Percentiles rank a stretch among this genome's conserved stretches.
Evolutionary conservation across 2,329 filamentous ascomycete species (phyloP).

Genomic region (Phymatotrichopsis omnivora): DNA sequence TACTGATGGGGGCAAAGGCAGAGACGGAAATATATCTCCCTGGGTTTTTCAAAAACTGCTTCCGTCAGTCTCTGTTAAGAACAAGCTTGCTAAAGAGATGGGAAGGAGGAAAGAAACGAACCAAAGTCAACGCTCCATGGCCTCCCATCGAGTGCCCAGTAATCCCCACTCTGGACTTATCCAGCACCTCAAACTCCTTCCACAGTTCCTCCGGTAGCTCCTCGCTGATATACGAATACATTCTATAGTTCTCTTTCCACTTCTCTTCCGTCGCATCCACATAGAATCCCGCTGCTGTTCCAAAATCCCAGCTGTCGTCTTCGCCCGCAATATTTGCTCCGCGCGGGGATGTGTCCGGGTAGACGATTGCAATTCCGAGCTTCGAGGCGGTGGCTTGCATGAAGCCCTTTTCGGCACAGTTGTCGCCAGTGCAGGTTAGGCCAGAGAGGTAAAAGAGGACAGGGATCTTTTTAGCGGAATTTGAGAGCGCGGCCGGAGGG

Average conservation of each 20-base stretch:
- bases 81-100: not conserved
- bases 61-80: not conserved
- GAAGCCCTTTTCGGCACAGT: slow-evolving; percentile 74
- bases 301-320: slow-evolving; percentile 85
- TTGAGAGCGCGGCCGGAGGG: slow-evolving; percentile 39
- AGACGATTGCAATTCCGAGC: slow-evolving; percentile 82
- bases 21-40: slow-evolving; percentile 80
- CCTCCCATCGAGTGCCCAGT: slow-evolving; percentile 96
- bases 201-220: slow-evolving; percentile 79
- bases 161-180: slow-evolving; percentile 63
- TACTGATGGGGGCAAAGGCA: slow-evolving; percentile 82
- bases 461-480: slow-evolving; percentile 51
- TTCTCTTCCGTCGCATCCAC: slow-evolving; percentile 70
- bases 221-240: slow-evolving; percentile 85
- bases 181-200: slow-evolving; percentile 59
- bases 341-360: slow-evolving; percentile 87
- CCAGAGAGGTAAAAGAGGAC: slow-evolving; percentile 90
- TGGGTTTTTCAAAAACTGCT: slow-evolving; percentile 74
- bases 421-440: slow-evolving; percentile 87
- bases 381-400: slow-evolving; percentile 73
- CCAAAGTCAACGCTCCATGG: slow-evolving; percentile 81
- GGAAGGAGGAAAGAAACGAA: slow-evolving; percentile 31
- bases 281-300: slow-evolving; percentile 88
- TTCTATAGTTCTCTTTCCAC: slow-evolving; percentile 71
- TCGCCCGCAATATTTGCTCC: slow-evolving; percentile 73